Base-by-base conservation (phyloP, 345 rosid genomes). In the Luvunga scandens region DNA sequence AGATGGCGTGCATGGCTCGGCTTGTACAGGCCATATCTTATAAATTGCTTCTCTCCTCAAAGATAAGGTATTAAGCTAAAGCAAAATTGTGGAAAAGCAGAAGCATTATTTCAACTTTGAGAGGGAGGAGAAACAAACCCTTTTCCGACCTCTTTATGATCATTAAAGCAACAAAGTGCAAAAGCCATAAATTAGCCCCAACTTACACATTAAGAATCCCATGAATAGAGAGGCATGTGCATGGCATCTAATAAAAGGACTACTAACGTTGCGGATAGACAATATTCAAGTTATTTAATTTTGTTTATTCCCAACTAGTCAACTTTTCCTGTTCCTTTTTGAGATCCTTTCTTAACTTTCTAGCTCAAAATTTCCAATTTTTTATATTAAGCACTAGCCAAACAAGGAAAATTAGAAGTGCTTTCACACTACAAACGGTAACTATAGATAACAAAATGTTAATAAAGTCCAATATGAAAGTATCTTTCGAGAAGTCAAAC, bases 141-240 rank as follows among this genome's bases (percentile, higher is more conserved):
- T 42, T 73, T 66, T 57, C 10, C 9, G 22, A 39, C 16, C 34
- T 50, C 66, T 78, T 73, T 73, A 61, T 57, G 59, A 66, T 22
- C 42, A 69, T 68, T 75, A 80, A 80, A 79, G 78, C 7, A 33
- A 75, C 70, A 80, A 74, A 74, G 78, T 79, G 69, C 74, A 59
- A 66, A 74, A 59, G 69, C 62, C 66, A 59, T 73, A 45, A 57
- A 74, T 74, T 74, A 66, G 63, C n/a, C 48, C 42, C 78, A 27
- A 42, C 65, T 65, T 60, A 50, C 63, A 13, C 60, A 27, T 16
- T 50, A 67, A 72, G 81, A 64, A 72, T 78, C 72, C 75, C 72
- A 24, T 45, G 38, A 38, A 31, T 71, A 22, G 62, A 27, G 48
- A 50, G 22, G 18, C 25, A 28, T 33, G 50, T 50, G 75, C 50